These are phyloP conservation scores for Neurospora terricola DNA, from an alignment of 495 filamentous ascomycete genomes.

Conservation along the genomic window DNA sequence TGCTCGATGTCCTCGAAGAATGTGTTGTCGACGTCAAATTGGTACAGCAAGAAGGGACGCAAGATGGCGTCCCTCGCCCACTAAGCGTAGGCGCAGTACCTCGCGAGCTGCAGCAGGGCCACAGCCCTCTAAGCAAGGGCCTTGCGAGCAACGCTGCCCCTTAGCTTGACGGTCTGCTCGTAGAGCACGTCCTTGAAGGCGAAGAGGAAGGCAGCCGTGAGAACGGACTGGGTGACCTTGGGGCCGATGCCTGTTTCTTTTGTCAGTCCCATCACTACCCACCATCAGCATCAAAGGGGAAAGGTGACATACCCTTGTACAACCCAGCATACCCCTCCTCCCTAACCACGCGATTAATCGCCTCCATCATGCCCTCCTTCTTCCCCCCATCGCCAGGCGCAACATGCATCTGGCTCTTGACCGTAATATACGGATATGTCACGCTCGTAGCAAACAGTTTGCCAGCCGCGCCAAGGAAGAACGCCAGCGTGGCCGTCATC, in stretches of 20 bases:
- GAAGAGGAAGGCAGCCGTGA: slow-evolving; percentile 94
- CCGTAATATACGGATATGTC: slow-evolving; percentile 96
- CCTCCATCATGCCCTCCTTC: slow-evolving; percentile 60
- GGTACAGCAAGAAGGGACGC: neutral
- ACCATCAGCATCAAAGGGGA: too few relatives aligned
- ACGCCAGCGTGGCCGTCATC: slow-evolving; percentile 76
- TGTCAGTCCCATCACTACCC: too few relatives aligned
- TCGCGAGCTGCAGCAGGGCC: neutral
- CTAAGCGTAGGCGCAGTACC: neutral
- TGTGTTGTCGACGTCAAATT: neutral
- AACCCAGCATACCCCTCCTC: slow-evolving; percentile 85
- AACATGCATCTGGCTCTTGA: slow-evolving; percentile 96
- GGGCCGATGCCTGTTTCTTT: slow-evolving; percentile 55
- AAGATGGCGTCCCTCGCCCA: neutral
- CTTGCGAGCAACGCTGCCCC: slow-evolving; percentile 31
- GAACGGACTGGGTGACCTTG: slow-evolving; percentile 91
- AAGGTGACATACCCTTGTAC: slow-evolving; percentile 71
- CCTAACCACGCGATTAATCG: slow-evolving; percentile 64
- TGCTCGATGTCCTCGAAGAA: neutral
- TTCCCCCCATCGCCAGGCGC: slow-evolving; percentile 52
- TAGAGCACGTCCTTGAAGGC: slow-evolving; percentile 88
- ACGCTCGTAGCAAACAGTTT: slow-evolving; percentile 89
- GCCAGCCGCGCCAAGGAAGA: slow-evolving; percentile 83
- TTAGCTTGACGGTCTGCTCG: slow-evolving; percentile 41
- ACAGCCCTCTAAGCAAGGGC: slow-evolving; percentile 17